These are phyloP conservation scores for Myochromella boudieri DNA, from an alignment of 768 basidiomycete genomes.

Conservation along the genomic window DNA sequence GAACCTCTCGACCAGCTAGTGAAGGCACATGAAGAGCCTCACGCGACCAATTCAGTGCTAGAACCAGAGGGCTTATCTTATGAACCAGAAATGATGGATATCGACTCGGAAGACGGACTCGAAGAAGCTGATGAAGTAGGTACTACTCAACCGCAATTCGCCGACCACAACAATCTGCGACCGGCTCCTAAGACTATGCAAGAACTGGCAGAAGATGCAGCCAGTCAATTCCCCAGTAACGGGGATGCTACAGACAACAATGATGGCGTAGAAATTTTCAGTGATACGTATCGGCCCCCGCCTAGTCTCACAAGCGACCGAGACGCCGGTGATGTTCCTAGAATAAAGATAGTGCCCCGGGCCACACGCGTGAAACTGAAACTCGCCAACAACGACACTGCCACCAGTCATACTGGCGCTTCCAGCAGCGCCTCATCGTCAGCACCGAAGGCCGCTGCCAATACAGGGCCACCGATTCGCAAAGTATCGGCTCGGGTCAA, in stretches of 20 bases:
- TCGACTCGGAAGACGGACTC: conserved; percentile 30
- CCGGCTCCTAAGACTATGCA: conserved; percentile 58
- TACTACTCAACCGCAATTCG: neutral
- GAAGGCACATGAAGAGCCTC: neutral
- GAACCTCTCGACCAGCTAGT: neutral
- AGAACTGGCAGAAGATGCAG: conserved; percentile 56
- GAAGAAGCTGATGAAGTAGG: conserved; percentile 22
- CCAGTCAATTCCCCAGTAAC: conserved; percentile 16
- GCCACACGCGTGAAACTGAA: conserved; percentile 10
- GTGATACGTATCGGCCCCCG: conserved; percentile 2
- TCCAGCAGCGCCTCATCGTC: conserved; percentile 6
- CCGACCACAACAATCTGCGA: neutral
- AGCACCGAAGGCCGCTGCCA: neutral
- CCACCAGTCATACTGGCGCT: neutral
- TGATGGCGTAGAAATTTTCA: conserved; percentile 10
- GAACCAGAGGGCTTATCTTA: conserved; percentile 29
- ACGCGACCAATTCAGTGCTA: neutral
- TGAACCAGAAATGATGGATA: conserved; percentile 37
- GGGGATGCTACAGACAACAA: neutral
- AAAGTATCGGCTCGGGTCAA: conserved; percentile 11
- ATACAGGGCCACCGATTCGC: neutral
- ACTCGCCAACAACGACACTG: conserved; percentile 3
- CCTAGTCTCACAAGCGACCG: neutral
- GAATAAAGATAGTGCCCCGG: conserved; percentile 8
- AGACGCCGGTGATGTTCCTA: conserved; percentile 1